phyloP scores from a whole-genome alignment of 2,329 filamentous ascomycete species.

The Fusarium decemcellulare region DNA sequence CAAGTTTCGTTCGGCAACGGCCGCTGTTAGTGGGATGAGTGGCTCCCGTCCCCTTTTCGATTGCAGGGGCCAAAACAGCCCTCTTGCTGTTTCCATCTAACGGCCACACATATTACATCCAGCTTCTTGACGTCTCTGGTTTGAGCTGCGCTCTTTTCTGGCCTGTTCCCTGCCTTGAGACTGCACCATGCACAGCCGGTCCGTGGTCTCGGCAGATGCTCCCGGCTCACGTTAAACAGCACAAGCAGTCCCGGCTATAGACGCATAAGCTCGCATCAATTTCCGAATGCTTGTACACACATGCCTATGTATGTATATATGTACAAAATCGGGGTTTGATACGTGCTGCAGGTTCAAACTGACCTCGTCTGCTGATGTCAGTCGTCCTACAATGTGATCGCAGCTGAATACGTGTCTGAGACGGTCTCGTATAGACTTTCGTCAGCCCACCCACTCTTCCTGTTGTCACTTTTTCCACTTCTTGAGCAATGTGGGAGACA shows the following conservation, averaged over 20 bases:
- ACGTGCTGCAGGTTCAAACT: constrained; percentile 1
- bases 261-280: constrained; percentile 30
- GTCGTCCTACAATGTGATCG: neutral
- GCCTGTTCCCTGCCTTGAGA: constrained; percentile 26
- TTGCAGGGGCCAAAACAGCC: constrained; percentile 25
- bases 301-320: neutral
- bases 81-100: constrained; percentile 19
- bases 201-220: constrained; percentile 32
- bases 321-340: neutral
- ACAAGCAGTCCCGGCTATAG: constrained; percentile 16
- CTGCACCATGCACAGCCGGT: constrained; percentile 22
- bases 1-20: constrained; percentile 41
- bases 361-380: neutral
- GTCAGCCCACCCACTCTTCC: neutral
- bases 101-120: constrained; percentile 32
- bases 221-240: constrained; percentile 7
- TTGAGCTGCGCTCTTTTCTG: constrained; percentile 14
- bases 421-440: neutral
- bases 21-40: constrained; percentile 41
- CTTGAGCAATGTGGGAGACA: constrained; percentile 1
- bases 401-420: neutral
- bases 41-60: constrained; percentile 23
- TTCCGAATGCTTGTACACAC: constrained; percentile 7
- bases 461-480: constrained; percentile 4
- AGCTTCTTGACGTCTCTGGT: constrained; percentile 6